Percentiles rank a stretch among this genome's conserved stretches.
Evolutionary conservation across 1,284 basidiomycete genomes (phyloP).

Genomic region (Trichosporon faecale): DNA sequence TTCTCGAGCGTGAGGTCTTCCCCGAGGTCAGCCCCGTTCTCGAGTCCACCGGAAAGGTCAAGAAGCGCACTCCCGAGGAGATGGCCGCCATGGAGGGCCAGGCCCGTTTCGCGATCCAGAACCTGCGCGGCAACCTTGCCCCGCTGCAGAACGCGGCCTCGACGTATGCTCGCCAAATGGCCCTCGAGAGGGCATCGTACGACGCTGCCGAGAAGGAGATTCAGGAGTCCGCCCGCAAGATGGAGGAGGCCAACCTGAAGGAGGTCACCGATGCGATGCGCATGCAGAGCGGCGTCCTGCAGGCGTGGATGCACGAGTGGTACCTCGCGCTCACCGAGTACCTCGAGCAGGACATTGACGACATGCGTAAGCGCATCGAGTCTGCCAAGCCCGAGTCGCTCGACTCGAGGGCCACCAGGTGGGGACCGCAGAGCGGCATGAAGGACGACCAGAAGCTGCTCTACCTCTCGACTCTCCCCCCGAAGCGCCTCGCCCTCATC

Average conservation of each 20-base stretch:
- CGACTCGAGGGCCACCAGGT: conserved; percentile 17
- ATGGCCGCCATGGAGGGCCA: conserved; percentile 6
- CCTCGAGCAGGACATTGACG: conserved; percentile 60
- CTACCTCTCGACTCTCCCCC: conserved; percentile 72
- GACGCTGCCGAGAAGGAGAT: conserved; percentile 74
- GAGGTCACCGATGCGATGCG: conserved; percentile 42
- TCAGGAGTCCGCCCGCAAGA: conserved; percentile 62
- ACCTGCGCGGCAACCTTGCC: conserved; percentile 63
- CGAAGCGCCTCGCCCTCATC: conserved; percentile 79
- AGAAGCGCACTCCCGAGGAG: conserved; percentile 14
- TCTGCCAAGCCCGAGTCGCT: conserved; percentile 15
- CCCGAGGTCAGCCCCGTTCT: conserved; percentile 42
- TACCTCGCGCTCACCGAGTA: conserved; percentile 62
- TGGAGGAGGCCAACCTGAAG: conserved; percentile 60
- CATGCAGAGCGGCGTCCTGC: conserved; percentile 58
- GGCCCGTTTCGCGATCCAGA: conserved; percentile 59
- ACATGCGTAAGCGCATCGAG: conserved; percentile 55
- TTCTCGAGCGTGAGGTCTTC: conserved; percentile 28
- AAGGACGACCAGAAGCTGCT: conserved; percentile 36
- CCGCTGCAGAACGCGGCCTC: conserved; percentile 63
- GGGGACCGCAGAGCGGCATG: conserved; percentile 26
- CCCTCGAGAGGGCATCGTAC: conserved; percentile 79
- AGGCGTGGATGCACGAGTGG: conserved; percentile 86
- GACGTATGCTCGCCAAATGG: conserved; percentile 67
- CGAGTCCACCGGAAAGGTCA: conserved; percentile 20